Evolutionary conservation across 2,329 filamentous ascomycete species (phyloP).

Genomic region (Penicillium sp.): DNA sequence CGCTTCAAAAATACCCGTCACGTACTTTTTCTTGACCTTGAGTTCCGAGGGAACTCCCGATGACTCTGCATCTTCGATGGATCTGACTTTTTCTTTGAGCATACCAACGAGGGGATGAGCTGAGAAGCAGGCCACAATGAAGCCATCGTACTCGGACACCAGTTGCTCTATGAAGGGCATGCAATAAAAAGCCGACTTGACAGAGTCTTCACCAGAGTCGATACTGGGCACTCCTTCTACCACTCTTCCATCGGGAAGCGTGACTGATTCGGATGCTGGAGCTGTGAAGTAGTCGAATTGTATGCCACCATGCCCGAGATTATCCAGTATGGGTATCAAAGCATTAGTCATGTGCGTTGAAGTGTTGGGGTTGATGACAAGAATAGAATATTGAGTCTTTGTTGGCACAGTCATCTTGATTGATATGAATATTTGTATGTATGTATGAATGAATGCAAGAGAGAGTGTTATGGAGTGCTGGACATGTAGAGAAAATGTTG

Average conservation of each 20-base stretch:
- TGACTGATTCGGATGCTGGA: conserved; percentile 45
- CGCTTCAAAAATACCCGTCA: conserved; percentile 81
- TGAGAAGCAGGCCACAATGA: conserved; percentile 82
- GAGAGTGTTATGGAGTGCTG: too few relatives aligned
- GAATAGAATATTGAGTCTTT: too few relatives aligned
- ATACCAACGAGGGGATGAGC: conserved; percentile 65
- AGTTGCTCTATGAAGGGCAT: conserved; percentile 51
- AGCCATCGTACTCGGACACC: conserved; percentile 52
- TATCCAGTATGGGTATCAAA: conserved; percentile 34
- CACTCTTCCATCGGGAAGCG: too few relatives aligned
- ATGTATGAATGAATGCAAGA: too few relatives aligned
- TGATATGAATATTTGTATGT: too few relatives aligned
- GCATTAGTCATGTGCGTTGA: conserved; percentile 39
- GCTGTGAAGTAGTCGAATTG: conserved; percentile 36
- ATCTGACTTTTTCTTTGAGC: conserved; percentile 42
- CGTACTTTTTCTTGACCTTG: conserved; percentile 50
- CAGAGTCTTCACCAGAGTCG: conserved; percentile 63
- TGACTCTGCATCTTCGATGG: conserved; percentile 13
- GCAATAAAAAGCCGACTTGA: conserved; percentile 54
- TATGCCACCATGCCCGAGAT: conserved; percentile 30
- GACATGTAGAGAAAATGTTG: too few relatives aligned
- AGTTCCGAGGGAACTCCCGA: too few relatives aligned
- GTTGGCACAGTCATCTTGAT: too few relatives aligned
- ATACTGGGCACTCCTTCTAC: too few relatives aligned
- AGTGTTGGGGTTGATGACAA: conserved; percentile 40